phyloP scores from a whole-genome alignment of 148 eudicot genomes.

The Amaranthus palmeri region DNA sequence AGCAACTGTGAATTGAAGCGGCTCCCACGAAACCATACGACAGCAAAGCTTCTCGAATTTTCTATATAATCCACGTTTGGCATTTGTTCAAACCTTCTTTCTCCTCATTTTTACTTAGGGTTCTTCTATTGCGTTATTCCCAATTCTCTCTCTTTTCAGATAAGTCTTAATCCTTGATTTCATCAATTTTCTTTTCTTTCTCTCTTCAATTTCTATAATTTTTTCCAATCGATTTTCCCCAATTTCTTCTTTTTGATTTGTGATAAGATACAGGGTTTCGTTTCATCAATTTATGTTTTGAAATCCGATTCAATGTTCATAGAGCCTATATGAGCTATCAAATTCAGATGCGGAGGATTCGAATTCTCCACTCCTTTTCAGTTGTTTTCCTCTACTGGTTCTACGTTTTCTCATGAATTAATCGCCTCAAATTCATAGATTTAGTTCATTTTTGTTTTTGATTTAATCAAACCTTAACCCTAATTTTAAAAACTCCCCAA shows the following conservation, averaged over 20 bases:
- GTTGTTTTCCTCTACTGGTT: slow-evolving; percentile 95
- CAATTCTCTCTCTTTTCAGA: not conserved
- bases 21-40: too few species aligned
- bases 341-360: slow-evolving; percentile 61
- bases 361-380: slow-evolving; percentile 83
- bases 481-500: not conserved
- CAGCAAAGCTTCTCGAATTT: not conserved
- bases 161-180: not conserved
- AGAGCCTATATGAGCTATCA: slow-evolving; percentile 39
- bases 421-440: slow-evolving; percentile 4
- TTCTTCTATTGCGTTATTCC: not conserved
- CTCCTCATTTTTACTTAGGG: too few species aligned
- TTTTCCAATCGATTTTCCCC: not conserved
- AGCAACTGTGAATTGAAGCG: too few species aligned
- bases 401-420: slow-evolving; percentile 65
- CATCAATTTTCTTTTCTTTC: not conserved
- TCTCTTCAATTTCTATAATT: not conserved
- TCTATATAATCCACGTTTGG: not conserved
- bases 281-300: not conserved
- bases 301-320: slow-evolving; percentile 35
- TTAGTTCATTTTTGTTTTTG: not conserved
- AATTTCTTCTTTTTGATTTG: not conserved
- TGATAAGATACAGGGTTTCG: slow-evolving; percentile 12
- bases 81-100: not conserved
- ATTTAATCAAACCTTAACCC: slow-evolving; percentile 8